Conservation (phyloP, 2,329 filamentous ascomycete species). For the Paecilomyces sp. region DNA sequence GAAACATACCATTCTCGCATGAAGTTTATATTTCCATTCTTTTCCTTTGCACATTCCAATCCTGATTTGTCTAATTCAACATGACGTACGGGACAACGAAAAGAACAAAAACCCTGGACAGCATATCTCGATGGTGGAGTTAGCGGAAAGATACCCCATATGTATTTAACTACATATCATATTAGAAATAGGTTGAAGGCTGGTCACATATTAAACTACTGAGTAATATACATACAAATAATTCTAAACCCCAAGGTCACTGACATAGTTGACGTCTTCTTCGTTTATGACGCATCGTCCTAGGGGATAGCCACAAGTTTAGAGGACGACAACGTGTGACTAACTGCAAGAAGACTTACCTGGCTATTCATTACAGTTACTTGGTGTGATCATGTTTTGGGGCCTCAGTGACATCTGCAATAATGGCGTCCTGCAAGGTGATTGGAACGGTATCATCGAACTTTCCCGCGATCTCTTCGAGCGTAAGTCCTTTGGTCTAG, state of each 20-base stretch:
- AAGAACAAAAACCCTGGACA: neutral
- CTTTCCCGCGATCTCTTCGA: constrained; percentile 23
- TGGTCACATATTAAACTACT: no score
- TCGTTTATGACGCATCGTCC: no score
- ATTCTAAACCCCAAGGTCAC: no score
- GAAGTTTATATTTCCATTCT: neutral
- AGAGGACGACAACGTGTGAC: no score
- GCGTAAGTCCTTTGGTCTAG: constrained; percentile 19
- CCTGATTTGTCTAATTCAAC: neutral
- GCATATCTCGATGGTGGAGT: neutral
- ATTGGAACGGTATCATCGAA: constrained; percentile 22
- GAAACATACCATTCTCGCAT: constrained; percentile 12
- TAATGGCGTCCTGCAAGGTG: constrained; percentile 12
- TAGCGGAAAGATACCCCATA: neutral
- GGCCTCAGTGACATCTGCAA: neutral
- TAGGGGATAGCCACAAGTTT: no score
- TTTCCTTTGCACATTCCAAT: neutral
- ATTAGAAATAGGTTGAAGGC: neutral
- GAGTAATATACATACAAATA: no score
- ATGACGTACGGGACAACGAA: neutral
- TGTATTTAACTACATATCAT: neutral
- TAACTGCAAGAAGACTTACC: no score
- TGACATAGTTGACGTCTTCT: no score
- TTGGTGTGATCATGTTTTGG: neutral
- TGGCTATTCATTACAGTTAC: no score